phyloP scores from a whole-genome alignment of 257 asterid genomes.

The Solanum boliviense region DNA sequence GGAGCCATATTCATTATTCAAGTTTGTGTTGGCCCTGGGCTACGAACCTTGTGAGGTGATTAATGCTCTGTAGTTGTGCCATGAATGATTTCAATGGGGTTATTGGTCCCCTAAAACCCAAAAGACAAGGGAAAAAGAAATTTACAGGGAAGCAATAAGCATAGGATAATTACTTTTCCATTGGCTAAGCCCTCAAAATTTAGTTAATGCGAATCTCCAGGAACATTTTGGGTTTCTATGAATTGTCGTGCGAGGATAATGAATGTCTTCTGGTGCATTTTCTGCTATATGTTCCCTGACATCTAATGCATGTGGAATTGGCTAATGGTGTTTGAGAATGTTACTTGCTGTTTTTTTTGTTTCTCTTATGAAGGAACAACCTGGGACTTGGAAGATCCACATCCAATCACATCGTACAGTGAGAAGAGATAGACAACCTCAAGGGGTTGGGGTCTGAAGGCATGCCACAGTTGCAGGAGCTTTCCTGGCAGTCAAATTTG shows the following conservation, averaged over 20 bases:
- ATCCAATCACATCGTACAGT: not conserved
- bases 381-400: not conserved
- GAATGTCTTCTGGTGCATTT: not conserved
- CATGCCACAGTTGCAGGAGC: not conserved
- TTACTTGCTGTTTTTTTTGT: not conserved
- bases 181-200: not conserved
- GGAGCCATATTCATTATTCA: not conserved
- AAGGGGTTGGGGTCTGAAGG: not conserved
- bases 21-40: not conserved
- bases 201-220: not conserved
- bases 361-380: not conserved
- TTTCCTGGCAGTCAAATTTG: not conserved
- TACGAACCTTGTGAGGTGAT: not conserved
- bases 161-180: not conserved
- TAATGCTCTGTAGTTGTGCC: not conserved
- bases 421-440: not conserved
- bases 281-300: not conserved
- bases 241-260: not conserved
- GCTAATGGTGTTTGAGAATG: not conserved
- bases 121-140: not conserved
- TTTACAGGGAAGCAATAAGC: not conserved
- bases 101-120: not conserved
- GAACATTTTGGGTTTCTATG: not conserved
- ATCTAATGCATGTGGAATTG: not conserved
- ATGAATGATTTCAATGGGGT: not conserved